Percentiles rank a stretch among this genome's conserved stretches.
Conservation (phyloP, 805 yeast genomes). For the Metschnikowia lachancei region DNA sequence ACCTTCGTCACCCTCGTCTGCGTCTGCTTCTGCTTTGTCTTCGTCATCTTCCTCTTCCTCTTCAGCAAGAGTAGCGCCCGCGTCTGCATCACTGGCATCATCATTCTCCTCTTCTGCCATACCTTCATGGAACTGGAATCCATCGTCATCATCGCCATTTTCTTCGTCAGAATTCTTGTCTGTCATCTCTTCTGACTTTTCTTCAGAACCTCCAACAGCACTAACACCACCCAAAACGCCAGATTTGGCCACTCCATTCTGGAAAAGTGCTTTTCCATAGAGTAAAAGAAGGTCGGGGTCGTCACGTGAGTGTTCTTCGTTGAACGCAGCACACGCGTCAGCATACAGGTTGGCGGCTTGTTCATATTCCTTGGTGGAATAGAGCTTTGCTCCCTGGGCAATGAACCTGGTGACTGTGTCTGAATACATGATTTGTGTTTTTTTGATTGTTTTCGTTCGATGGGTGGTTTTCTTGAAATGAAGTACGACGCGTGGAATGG, state of each 20-base stretch:
- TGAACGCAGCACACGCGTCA: slow-evolving; percentile 62
- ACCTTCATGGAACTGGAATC: slow-evolving; percentile 14
- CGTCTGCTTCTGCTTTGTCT: slow-evolving; percentile 19
- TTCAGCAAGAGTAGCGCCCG: slow-evolving; percentile 10
- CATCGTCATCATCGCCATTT: slow-evolving; percentile 14
- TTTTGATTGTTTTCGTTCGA: not conserved
- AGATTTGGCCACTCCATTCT: slow-evolving; percentile 68
- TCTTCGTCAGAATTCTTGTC: slow-evolving; percentile 16
- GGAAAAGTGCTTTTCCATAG: slow-evolving; percentile 79
- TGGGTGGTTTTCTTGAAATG: not conserved
- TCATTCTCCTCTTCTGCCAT: slow-evolving; percentile 18
- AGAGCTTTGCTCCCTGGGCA: slow-evolving; percentile 60
- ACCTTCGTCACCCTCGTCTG: slow-evolving; percentile 21
- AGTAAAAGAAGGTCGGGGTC: slow-evolving; percentile 73
- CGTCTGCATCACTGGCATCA: slow-evolving; percentile 5
- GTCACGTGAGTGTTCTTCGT: slow-evolving; percentile 49
- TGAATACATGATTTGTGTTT: slow-evolving; percentile 13
- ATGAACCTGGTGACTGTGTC: slow-evolving; percentile 24
- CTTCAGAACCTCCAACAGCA: slow-evolving; percentile 1
- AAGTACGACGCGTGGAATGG: slow-evolving; percentile 1
- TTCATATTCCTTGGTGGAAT: slow-evolving; percentile 64
- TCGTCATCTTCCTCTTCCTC: slow-evolving; percentile 20
- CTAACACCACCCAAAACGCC: slow-evolving; percentile 61
- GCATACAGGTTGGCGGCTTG: slow-evolving; percentile 69
- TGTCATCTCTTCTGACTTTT: slow-evolving; percentile 1